Conservation (phyloP, 2,329 filamentous ascomycete species). For the Botrytis elliptica region DNA sequence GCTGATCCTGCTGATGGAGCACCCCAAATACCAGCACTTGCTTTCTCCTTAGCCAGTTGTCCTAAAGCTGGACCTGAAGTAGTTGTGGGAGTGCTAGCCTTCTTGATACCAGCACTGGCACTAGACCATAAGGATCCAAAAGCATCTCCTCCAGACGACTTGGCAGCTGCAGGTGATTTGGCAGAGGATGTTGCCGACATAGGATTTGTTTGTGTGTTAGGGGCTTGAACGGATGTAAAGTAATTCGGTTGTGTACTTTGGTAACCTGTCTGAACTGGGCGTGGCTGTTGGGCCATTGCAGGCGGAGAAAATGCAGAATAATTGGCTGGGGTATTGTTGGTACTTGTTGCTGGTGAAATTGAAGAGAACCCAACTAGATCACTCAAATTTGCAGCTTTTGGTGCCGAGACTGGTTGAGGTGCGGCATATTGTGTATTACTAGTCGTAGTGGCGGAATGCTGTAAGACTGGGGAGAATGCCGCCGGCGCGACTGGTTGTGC, state of each 20-base stretch:
- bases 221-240: slow-evolving; percentile 74
- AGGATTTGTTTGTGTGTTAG: slow-evolving; percentile 39
- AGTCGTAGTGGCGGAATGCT: slow-evolving; percentile 51
- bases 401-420: slow-evolving; percentile 80
- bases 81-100: slow-evolving; percentile 57
- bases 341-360: slow-evolving; percentile 69
- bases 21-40: slow-evolving; percentile 91
- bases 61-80: slow-evolving; percentile 76
- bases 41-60: slow-evolving; percentile 97
- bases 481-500: slow-evolving; percentile 47
- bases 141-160: slow-evolving; percentile 70
- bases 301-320: slow-evolving; percentile 62
- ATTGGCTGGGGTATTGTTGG: slow-evolving; percentile 55
- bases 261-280: slow-evolving; percentile 58
- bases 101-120: slow-evolving; percentile 72
- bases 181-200: slow-evolving; percentile 41
- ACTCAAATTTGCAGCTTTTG: slow-evolving; percentile 76
- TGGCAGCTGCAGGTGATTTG: slow-evolving; percentile 51
- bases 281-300: slow-evolving; percentile 43
- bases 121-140: slow-evolving; percentile 82
- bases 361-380: slow-evolving; percentile 79
- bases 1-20: slow-evolving; percentile 50
- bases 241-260: slow-evolving; percentile 87
- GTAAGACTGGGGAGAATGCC: slow-evolving; percentile 41
- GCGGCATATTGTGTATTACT: slow-evolving; percentile 71